phyloP scores from a whole-genome alignment of 371 early-diverging fungal genomes.

The Syncephalastrum monosporum region DNA sequence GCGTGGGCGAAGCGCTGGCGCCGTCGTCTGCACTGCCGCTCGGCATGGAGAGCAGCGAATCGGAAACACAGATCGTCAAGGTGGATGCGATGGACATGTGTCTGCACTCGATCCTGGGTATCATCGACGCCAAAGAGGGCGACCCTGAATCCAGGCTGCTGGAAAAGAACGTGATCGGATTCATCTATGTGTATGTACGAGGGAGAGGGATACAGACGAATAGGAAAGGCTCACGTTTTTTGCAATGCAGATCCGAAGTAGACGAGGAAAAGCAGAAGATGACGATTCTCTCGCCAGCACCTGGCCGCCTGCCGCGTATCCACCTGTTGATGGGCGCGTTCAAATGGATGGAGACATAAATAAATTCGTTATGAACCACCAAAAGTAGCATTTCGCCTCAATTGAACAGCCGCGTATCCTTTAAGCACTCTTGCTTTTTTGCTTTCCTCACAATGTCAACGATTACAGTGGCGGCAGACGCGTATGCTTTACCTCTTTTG shows the following conservation, averaged over 20 bases:
- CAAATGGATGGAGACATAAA: constrained; percentile 75
- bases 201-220: neutral
- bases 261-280: constrained; percentile 78
- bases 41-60: constrained; percentile 78
- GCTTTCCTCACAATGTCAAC: no score
- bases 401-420: no score
- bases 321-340: constrained; percentile 81
- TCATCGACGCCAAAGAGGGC: constrained; percentile 68
- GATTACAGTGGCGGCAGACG: constrained; percentile 43
- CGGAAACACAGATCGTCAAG: constrained; percentile 76
- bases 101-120: constrained; percentile 85
- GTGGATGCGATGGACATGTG: constrained; percentile 85
- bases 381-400: no score
- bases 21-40: constrained; percentile 92
- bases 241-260: constrained; percentile 67
- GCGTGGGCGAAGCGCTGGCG: constrained; percentile 86
- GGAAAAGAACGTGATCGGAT: constrained; percentile 78
- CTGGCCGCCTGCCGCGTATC: constrained; percentile 83
- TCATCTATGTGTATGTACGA: constrained; percentile 77
- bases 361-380: neutral
- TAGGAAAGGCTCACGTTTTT: neutral
- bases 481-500: constrained; percentile 71
- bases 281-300: constrained; percentile 84
- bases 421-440: no score
- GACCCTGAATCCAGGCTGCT: constrained; percentile 65